Base-by-base conservation (phyloP, 441 rosid species). In the Jatropha podagrica region DNA sequence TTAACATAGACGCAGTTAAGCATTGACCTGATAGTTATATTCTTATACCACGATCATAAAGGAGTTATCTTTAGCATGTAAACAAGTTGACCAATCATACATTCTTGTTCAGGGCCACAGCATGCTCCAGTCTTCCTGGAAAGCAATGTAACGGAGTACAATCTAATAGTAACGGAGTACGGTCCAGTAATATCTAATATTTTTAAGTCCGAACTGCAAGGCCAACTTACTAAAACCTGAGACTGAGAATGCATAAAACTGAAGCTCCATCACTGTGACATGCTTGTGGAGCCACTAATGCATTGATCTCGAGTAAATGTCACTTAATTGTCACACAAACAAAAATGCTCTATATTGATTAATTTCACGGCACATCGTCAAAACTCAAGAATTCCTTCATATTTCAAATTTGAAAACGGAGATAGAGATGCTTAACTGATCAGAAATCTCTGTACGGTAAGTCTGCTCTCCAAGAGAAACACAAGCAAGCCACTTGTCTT, bases 401-500 rank as follows among this genome's bases (percentile, higher is more conserved):
- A 14, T 17, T 13, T 14, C 18, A 52, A 52, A 17, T 7, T 67
- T 27, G 13, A 55, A 60, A 8, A 42, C 9, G 9, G 14, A 52
- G 61, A 40, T 5, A 71, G 7, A 13, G 20, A 75, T 23, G 26
- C 81, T 76, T 80, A 84, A 90, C 99, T 90, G 85, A 41, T 88
- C 93, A 9, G 99, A 90, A 81, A 87, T 75, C 1, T 81, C 85
- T 0, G 98, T 89, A 42, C 99, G 93, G 74, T 86, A 95, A 3
- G 99, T 87, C 75, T 89, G 96, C 83, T 93, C 98, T 7, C 99
- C 98, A 37, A 95, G 83, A 2, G 98, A 91, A 80, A 90, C 92
- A 72, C 98, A 91, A 7, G 94, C 98, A 27, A 90, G 84, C 98
- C 99, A 95, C 75, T 82, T 91, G 85, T 93, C 99, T 80, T 88